Base-by-base conservation (phyloP, 2,329 filamentous ascomycete genomes). In the Cercospora citrullina region DNA sequence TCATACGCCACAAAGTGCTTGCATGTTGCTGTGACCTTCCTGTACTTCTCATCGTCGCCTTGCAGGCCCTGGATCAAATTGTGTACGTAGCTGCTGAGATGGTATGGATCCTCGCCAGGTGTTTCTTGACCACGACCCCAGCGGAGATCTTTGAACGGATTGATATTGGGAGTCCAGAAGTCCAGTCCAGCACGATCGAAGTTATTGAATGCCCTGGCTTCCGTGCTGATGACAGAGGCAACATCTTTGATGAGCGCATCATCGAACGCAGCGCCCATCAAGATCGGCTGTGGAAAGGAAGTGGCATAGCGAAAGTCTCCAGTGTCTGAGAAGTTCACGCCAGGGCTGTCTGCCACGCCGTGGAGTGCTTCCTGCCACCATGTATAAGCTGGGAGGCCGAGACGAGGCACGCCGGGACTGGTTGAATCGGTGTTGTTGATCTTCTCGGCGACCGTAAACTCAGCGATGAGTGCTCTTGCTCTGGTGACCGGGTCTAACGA, bases 181-280 rank as follows among this genome's bases (percentile, higher is more conserved):
- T 89, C 84, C 14, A 87, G 75, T 0, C 85, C 86, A 2, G 84
- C 84, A 12, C 83, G 80, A 3, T 85, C 86, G 7, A 76, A 83
- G 72, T 91, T 91, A 73, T 82, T 87, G 75, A 90, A 91, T 0
- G 89, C 88, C 45, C 89, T 82, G 0, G 87, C 87, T 74, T 91
- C 89, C 0, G 85, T 90, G 5, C 80, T 81, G 33, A 88, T 83
- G 5, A 87, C 82, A 1, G 77, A 81, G 2, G 84, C 89, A 3
- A 91, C 84, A 5, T 83, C 79, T 21, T 83, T 76, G 69, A 91
- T 85, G 33, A 91, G 77, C 0, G 84, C 83, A 70, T 90, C 87
- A 69, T 91, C 87, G 70, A 91, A 89, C 0, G 88, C 84, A 0
- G 89, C 87, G 23, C 85, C 85, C 72, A 88, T 84, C 1, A 85